phyloP scores from a whole-genome alignment of 2,329 filamentous ascomycete genomes.

The Lachnellula subtilissima region DNA sequence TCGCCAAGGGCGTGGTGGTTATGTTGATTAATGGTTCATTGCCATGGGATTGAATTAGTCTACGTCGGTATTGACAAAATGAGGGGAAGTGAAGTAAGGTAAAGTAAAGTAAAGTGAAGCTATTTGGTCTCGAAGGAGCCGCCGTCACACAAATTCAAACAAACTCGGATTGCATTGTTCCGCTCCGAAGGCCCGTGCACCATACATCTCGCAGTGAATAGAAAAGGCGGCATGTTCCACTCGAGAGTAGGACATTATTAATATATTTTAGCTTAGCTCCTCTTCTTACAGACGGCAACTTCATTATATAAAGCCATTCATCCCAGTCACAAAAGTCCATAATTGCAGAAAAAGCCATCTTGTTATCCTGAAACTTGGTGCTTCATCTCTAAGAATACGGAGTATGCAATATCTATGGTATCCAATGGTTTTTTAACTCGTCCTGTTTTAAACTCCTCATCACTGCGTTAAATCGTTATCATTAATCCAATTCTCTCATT shows the following conservation, averaged over 20 bases:
- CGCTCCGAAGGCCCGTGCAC: neutral
- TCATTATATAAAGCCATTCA: too few species aligned
- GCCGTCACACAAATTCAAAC: neutral
- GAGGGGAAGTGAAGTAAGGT: neutral
- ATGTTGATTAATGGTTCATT: conserved; percentile 3
- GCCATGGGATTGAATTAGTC: neutral
- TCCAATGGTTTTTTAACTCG: neutral
- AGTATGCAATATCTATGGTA: neutral
- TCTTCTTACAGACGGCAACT: too few species aligned
- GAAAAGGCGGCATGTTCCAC: too few species aligned
- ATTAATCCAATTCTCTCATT: neutral
- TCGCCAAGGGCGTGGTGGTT: conserved; percentile 1
- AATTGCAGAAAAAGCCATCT: too few species aligned
- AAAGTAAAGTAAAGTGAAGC: neutral
- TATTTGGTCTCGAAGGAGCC: neutral
- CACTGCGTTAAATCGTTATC: neutral
- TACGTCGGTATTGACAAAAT: neutral
- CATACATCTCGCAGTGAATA: too few species aligned
- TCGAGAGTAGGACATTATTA: too few species aligned
- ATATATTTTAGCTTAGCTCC: too few species aligned
- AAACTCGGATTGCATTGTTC: neutral
- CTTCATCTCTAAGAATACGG: too few species aligned
- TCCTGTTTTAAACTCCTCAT: neutral
- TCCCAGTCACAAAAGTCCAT: too few species aligned
- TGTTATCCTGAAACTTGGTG: too few species aligned